Evolutionary conservation across 2,329 filamentous ascomycete genomes (phyloP), one percentile per base, ranked within the genome.

Genomic region (Fusarium penzigii): DNA sequence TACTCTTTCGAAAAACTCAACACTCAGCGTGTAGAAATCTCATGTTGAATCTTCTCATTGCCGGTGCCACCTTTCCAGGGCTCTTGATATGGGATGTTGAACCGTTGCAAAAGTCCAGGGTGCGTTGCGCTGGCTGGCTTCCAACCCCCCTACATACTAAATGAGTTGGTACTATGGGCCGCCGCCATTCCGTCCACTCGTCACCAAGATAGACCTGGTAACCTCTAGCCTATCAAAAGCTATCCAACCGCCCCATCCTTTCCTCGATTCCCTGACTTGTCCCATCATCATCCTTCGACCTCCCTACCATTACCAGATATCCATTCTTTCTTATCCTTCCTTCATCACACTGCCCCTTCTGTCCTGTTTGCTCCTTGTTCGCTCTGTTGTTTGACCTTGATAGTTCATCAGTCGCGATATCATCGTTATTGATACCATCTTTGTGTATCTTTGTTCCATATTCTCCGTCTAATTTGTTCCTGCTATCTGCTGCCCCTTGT

Each of bases 241-340:
- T 60, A 52, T 56, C 62, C 61, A 56, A 64, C 62, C 57, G 61
- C 57, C 59, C 61, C 57, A 61, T 59, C 48, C 48, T 53, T 46
- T 59, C 48, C 42, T 25, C 38, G 42, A 61, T 51, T 53, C 57
- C 52, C 57, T 57, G 50, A 44, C 53, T 51, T 46, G 54, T 61
- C 59, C 49, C 54, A 58, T 53, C 47, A 38, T 40, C 43, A 47
- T 53, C 41, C 42, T 44, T 52, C 51, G 40, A 45, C 48, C 17
- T 48, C 40, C 49, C 39, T 48, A 38, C 47, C 44, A 43, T 39
- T 44, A 32, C 39, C 16, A 44, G 49, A 32, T 49, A 42, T 41
- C 39, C 49, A 52, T 46, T 43, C 39, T 42, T 48, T 17, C 51
- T 52, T 46, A 44, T 52, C 52, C 44, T 53, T 47, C 41, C 45